phyloP scores from a whole-genome alignment of 768 basidiomycete species.

The Rhodotorula sphaerocarpa region DNA sequence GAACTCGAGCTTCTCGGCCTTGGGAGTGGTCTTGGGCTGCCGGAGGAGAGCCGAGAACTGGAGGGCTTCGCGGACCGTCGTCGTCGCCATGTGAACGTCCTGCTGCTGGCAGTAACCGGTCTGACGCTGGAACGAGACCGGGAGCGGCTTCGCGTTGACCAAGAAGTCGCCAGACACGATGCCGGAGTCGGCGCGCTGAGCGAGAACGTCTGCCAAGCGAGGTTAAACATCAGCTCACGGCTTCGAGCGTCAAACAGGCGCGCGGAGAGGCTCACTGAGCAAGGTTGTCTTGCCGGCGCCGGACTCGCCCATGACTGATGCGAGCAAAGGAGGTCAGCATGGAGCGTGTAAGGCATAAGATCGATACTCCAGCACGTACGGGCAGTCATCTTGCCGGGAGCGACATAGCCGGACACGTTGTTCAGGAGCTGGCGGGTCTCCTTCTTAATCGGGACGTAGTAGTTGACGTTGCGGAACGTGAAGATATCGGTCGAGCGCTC shows the following conservation, averaged over 20 bases:
- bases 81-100: conserved; percentile 45
- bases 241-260: background rate
- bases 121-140: conserved; percentile 47
- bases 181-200: conserved; percentile 45
- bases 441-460: conserved; percentile 33
- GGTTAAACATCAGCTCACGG: no score
- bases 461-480: conserved; percentile 30
- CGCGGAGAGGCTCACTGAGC: conserved; percentile 20
- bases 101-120: conserved; percentile 40
- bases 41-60: conserved; percentile 46
- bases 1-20: conserved; percentile 45
- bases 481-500: conserved; percentile 31
- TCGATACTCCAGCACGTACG: conserved; percentile 35
- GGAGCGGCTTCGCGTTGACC: conserved; percentile 46
- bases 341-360: background rate
- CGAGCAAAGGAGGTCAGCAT: no score
- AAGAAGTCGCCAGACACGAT: conserved; percentile 49
- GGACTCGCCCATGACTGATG: conserved; percentile 15
- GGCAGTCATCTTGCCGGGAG: conserved; percentile 39
- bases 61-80: conserved; percentile 48
- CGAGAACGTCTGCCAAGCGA: conserved; percentile 36
- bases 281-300: conserved; percentile 44
- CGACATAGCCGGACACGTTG: conserved; percentile 41
- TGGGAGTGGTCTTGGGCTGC: conserved; percentile 43
- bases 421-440: conserved; percentile 34